Percentiles rank a stretch among this genome's conserved stretches.
Evolutionary conservation across 2,329 filamentous ascomycete genomes (phyloP).

Genomic region (Fusarium pseudocircinatum): DNA sequence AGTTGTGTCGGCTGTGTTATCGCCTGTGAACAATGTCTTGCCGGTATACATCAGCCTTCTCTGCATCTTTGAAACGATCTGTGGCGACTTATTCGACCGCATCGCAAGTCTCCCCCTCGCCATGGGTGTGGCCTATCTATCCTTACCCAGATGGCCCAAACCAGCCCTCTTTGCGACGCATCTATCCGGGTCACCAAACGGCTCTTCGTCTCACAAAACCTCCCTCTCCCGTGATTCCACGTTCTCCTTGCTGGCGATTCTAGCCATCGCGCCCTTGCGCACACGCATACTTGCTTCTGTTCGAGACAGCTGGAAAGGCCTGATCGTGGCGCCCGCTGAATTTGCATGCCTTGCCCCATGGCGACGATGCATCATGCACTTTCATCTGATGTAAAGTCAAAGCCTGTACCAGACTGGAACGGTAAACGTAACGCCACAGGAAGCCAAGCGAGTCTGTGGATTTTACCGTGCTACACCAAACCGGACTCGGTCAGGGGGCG

Average conservation of each 20-base stretch:
- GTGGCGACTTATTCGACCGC: slow-evolving; percentile 16
- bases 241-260: slow-evolving; percentile 28
- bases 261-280: slow-evolving; percentile 16
- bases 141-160: slow-evolving; percentile 38
- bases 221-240: slow-evolving; percentile 34
- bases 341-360: slow-evolving; percentile 10
- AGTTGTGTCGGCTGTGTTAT: not conserved
- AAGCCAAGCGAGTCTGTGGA: slow-evolving; percentile 31
- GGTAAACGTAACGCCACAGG: slow-evolving; percentile 25
- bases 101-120: slow-evolving; percentile 2
- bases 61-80: slow-evolving; percentile 36
- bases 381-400: slow-evolving; percentile 6
- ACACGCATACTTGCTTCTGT: slow-evolving; percentile 20
- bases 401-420: slow-evolving; percentile 25
- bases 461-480: slow-evolving; percentile 20
- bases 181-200: slow-evolving; percentile 36
- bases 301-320: slow-evolving; percentile 18
- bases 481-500: slow-evolving; percentile 3
- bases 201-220: slow-evolving; percentile 32
- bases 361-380: not conserved
- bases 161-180: slow-evolving; percentile 44
- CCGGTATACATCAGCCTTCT: slow-evolving; percentile 14
- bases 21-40: slow-evolving; percentile 22
- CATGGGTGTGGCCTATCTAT: not conserved
- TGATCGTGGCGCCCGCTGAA: slow-evolving; percentile 3